phyloP scores from a whole-genome alignment of 306 rosid genomes.

The Lathyrus tuberosus region DNA sequence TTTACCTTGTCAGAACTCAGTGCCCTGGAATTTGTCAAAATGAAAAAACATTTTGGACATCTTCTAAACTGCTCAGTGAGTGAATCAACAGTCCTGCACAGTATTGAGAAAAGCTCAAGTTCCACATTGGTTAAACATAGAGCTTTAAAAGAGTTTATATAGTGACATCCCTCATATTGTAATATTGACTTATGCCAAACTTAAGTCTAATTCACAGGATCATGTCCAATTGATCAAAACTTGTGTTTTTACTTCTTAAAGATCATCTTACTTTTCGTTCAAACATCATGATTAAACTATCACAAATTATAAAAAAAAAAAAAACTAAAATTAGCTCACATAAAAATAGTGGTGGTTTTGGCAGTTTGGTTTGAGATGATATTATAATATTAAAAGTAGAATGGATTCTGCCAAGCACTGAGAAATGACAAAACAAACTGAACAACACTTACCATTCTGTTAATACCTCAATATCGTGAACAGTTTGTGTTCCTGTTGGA shows the following conservation, averaged over 20 bases:
- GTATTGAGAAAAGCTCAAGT: too few species aligned
- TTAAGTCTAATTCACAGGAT: constrained; percentile 4
- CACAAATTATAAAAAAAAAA: constrained; percentile 25
- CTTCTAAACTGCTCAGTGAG: constrained; percentile 69
- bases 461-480: constrained; percentile 91
- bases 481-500: constrained; percentile 99
- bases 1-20: constrained; percentile 83
- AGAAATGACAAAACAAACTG: constrained; percentile 33
- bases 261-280: constrained; percentile 27
- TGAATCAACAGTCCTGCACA: constrained; percentile 78
- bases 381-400: constrained; percentile 11
- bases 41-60: constrained; percentile 78
- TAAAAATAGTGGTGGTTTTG: constrained; percentile 14
- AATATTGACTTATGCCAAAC: too few species aligned
- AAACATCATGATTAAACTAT: constrained; percentile 24
- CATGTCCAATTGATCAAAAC: constrained; percentile 29
- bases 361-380: constrained; percentile 28
- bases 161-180: too few species aligned
- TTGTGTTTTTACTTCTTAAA: constrained; percentile 31
- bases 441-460: constrained; percentile 78
- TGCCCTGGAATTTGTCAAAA: constrained; percentile 95
- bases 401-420: constrained; percentile 26
- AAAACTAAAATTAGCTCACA: constrained; percentile 1
- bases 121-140: too few species aligned
- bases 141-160: too few species aligned